Conservation (phyloP, 2,329 filamentous ascomycete species). For the Phaeosphaeriaceae sp. region DNA sequence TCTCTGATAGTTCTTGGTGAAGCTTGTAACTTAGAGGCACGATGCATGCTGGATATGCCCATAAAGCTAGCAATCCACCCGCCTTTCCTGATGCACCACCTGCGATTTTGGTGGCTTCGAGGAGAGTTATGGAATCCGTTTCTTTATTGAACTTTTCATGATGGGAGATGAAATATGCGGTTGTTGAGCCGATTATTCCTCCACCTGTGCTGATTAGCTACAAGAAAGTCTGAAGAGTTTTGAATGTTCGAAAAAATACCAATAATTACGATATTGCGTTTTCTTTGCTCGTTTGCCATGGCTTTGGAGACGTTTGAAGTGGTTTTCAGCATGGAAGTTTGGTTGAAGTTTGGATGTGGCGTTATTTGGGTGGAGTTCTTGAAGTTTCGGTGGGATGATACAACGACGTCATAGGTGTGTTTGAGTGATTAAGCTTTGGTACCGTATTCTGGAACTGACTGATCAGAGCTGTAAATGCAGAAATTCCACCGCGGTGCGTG, state of each 20-base stretch:
- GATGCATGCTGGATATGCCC: constrained; percentile 86
- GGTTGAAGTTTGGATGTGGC: constrained; percentile 18
- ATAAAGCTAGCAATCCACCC: constrained; percentile 85
- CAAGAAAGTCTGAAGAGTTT: not conserved
- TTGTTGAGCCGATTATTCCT: constrained; percentile 90
- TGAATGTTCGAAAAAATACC: constrained; percentile 23
- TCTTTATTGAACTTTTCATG: constrained; percentile 80
- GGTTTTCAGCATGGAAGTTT: constrained; percentile 28
- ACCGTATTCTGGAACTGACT: not conserved
- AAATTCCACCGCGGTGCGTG: too few relatives aligned
- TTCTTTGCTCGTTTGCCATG: constrained; percentile 35
- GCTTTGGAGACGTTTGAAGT: constrained; percentile 20
- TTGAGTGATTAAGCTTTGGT: not conserved
- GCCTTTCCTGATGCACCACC: constrained; percentile 95
- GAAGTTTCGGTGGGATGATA: constrained; percentile 15
- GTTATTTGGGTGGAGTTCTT: constrained; percentile 17
- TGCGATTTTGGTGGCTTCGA: constrained; percentile 86
- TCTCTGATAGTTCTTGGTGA: constrained; percentile 82
- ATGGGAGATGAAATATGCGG: constrained; percentile 88
- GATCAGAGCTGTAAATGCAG: too few relatives aligned
- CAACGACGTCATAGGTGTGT: constrained; percentile 29
- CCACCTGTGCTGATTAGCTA: constrained; percentile 65
- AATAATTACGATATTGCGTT: constrained; percentile 46
- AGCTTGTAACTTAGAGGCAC: constrained; percentile 86
- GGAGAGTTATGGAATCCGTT: constrained; percentile 79